These are phyloP conservation scores for Pseudognaphalium luteoalbum DNA, from an alignment of 129 eudicot species.

Conservation along the genomic window DNA sequence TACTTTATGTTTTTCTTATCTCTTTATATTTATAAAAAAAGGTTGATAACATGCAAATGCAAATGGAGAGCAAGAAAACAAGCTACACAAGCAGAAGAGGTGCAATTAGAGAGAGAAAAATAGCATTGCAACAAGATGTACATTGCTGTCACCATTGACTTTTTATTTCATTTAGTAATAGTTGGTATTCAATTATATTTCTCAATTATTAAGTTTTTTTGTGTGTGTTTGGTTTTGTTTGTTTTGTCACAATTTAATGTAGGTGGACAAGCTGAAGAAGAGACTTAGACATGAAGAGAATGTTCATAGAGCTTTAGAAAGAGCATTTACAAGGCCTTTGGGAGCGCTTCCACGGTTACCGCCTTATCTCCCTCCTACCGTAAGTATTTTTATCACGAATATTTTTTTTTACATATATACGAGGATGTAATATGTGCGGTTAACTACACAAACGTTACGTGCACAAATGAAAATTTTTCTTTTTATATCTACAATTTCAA, in stretches of 20 bases:
- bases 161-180: constrained; percentile 18
- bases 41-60: constrained; percentile 46
- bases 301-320: constrained; percentile 88
- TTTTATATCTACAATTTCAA: neutral
- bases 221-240: neutral
- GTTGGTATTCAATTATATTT: constrained; percentile 1
- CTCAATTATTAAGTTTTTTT: constrained; percentile 8
- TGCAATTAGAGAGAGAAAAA: constrained; percentile 61
- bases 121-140: constrained; percentile 91
- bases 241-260: neutral
- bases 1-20: neutral
- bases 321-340: constrained; percentile 89
- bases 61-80: constrained; percentile 59
- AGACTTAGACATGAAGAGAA: constrained; percentile 93
- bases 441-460: neutral
- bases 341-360: constrained; percentile 97
- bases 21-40: constrained; percentile 34
- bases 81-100: constrained; percentile 46
- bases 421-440: neutral
- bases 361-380: constrained; percentile 74
- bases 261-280: constrained; percentile 92
- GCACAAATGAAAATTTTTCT: neutral
- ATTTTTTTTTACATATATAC: too few species aligned
- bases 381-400: neutral
- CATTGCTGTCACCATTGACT: constrained; percentile 41